Base-by-base conservation (phyloP, 306 rosid genomes). In the Quercus alba region DNA sequence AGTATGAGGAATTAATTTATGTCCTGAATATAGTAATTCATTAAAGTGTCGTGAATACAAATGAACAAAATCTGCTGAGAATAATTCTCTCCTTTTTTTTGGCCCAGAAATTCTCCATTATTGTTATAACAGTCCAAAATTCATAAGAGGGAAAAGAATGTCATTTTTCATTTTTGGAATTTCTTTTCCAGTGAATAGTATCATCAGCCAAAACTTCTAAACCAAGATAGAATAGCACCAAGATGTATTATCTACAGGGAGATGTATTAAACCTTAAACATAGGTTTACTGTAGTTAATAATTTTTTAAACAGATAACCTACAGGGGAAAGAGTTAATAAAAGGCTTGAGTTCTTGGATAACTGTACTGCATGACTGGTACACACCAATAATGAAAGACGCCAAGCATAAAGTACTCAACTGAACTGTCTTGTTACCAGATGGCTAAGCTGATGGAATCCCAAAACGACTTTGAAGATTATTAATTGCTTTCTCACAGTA, bases 401-500 rank as follows among this genome's bases (percentile, higher is more conserved):
- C 41, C 51, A 44, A 81, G 18, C 54, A 38, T 26, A 31, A 63
- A 69, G 78, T 14, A 20, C 88, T 77, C 78, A 87, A 89, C 87
- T 73, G 44, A 11, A 58, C 26, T 49, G 19, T 56, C 67, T 56
- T 54, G 25, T 70, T 55, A 20, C 74, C 25, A 56, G n/a, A 49
- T 66, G 69, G 75, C 84, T 91, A 93, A 57, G 85, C 81, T 20
- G 92, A 80, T 17, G 89, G 77, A 74, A 89, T 83, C 80, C 97
- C 96, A 70, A 82, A 89, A 51, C 89, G 88, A 73, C 80, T 83
- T 56, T 91, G 90, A 82, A 93, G 88, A 73, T 83, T 88, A 84
- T 85, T 95, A 41, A 91, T 79, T n/a, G 89, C 51, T 91, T 92
- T 93, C 89, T 91, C 97, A 74, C 78, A 84, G 59, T 88, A 86